Percentiles rank a stretch among this genome's conserved stretches.
Conservation (phyloP, 192 early-diverging fungal species). For the Phlyctochytrium planicorne region DNA sequence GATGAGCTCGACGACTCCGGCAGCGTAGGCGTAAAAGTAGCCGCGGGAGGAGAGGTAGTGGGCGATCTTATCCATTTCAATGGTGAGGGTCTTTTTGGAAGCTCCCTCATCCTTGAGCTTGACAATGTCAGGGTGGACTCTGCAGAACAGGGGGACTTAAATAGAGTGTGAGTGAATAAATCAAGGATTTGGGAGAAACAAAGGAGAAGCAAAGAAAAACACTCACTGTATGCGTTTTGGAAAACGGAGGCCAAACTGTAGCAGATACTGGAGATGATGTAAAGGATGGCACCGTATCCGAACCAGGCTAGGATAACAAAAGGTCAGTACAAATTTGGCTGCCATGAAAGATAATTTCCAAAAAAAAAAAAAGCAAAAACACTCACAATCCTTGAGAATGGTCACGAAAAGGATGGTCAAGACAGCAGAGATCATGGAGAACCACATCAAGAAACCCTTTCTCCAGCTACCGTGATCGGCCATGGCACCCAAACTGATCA, state of each 20-base stretch:
- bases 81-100: neutral
- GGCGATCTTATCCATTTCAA: constrained; percentile 9
- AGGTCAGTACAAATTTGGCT: too few relatives aligned
- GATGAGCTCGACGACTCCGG: neutral
- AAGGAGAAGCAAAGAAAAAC: neutral
- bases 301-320: too few relatives aligned
- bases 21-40: neutral
- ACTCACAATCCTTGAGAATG: constrained; percentile 8
- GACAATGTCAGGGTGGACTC: neutral
- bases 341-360: too few relatives aligned
- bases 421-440: constrained; percentile 10
- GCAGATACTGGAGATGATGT: constrained; percentile 12
- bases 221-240: constrained; percentile 23
- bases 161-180: too few relatives aligned
- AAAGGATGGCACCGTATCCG: neutral
- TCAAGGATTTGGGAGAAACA: too few relatives aligned
- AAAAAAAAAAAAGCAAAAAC: too few relatives aligned
- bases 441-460: constrained; percentile 28
- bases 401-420: constrained; percentile 8
- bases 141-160: neutral
- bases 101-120: neutral
- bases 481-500: constrained; percentile 34
- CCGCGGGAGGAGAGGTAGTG: neutral
- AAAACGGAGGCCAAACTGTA: constrained; percentile 14
- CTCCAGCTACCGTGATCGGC: constrained; percentile 30